These are phyloP conservation scores for Geoglossum cookeanum DNA, from an alignment of 2,329 filamentous ascomycete species.

Conservation along the genomic window DNA sequence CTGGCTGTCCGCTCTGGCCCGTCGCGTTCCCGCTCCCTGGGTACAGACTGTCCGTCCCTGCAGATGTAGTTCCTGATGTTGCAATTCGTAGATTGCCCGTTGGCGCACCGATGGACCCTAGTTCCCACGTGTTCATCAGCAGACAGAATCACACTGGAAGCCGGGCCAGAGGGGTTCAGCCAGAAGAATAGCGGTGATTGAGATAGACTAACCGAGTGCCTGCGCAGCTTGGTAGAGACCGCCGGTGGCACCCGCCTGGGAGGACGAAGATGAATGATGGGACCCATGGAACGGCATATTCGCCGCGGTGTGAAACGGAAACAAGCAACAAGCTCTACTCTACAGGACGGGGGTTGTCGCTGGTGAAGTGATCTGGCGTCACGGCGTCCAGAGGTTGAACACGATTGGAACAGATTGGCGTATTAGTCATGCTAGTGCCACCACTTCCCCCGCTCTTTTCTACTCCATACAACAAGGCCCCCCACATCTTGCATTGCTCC, in stretches of 20 bases:
- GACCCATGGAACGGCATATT: slow-evolving; percentile 12
- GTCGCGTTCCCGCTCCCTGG: slow-evolving; percentile 18
- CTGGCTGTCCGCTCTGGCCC: slow-evolving; percentile 12
- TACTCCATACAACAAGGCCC: background rate
- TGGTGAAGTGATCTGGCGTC: background rate
- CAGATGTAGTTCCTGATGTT: slow-evolving; percentile 22
- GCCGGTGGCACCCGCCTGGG: slow-evolving; percentile 16
- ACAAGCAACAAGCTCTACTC: background rate
- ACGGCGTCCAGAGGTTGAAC: background rate
- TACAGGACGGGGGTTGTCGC: background rate
- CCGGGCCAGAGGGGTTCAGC: background rate
- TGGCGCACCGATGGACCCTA: slow-evolving; percentile 27
- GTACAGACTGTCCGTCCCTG: slow-evolving; percentile 26
- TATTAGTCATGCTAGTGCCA: background rate
- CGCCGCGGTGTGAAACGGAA: background rate
- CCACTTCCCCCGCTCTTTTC: background rate
- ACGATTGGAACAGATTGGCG: background rate
- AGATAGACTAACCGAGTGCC: slow-evolving; percentile 15
- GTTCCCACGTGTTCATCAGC: background rate
- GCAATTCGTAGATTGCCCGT: slow-evolving; percentile 21
- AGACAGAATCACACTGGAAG: background rate
- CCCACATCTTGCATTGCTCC: background rate
- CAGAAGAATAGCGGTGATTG: background rate
- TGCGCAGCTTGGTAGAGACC: slow-evolving; percentile 27
- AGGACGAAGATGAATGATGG: slow-evolving; percentile 9